Evolutionary conservation across 1,284 basidiomycete species (phyloP), one percentile per base, ranked within the genome.

Genomic region (Crepidotus sp.): DNA sequence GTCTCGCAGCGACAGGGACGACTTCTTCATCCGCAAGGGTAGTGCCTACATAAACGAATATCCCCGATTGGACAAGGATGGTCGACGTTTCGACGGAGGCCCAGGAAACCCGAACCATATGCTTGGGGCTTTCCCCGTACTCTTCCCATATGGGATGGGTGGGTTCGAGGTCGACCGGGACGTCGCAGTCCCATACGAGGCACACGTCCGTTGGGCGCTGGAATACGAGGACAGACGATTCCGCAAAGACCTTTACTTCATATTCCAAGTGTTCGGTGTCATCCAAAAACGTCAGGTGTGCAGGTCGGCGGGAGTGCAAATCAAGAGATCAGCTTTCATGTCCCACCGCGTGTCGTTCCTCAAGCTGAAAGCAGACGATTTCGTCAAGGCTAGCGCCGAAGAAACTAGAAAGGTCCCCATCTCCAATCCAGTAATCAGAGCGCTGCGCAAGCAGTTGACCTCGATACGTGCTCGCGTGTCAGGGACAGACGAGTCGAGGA

Each of bases 91-190:
- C 6, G 39, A 53, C 6, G 50, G 42, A 13, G 53, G 52, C 6
- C 45, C 51, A 0, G 42, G 49, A 0, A 42, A 57, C 11, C 41
- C 59, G 0, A 57, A 61, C 34, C 55, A 56, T 8, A 27, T 27
- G 26, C 11, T 27, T 7, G 25, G 25, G 25, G 25, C 25, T 3
- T 26, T 26, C 7, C 25, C 25, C 10, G 25, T 26, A 2, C 25
- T 30, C 4, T 30, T 30, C n/a, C 27, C 27, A 7, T 32, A 32
- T 9, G 31, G 31, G 9, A 32, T 18, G 15, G 31, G 31, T 3
- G 31, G 31, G 2, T 11, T 32, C 8, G 31, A 32, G 17, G 31
- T 32, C 2, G 17, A 9, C 3, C 14, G 31, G 2, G 15, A 17
- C 4, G 7, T 18, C 1, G 5, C 17, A 2, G 31, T 32, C 15